Base-by-base conservation (phyloP, 164 flowering plant species). In the Stephania yunnanensis region DNA sequence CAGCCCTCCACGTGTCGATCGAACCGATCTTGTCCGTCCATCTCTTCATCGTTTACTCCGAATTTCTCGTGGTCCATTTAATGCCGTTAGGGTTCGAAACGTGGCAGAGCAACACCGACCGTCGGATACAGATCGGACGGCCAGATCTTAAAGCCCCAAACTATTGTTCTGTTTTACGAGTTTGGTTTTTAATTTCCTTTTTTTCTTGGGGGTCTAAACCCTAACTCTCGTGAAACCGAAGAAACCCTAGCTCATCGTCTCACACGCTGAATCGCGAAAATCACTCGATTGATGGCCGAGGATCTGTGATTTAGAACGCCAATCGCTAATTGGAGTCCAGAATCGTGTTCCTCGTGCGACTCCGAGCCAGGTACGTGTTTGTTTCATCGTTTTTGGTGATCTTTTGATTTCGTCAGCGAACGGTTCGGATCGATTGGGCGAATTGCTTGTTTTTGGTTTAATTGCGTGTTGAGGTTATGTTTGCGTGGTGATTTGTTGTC, bases 161-260 rank as follows among this genome's bases (percentile, higher is more conserved):
- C 36, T 31, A 29, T 25, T 52, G 25, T 78, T 69, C 72, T 29
- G 50, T 45, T 31, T 71, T 78, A 69, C 72, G 20, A 72, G 73
- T 78, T 84, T 75, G 6, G 4, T 71, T 78, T 73, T 63, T 29
- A 50, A 30, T 75, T 69, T 69, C 20, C 10, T 66, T 73, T 76
- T 78, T 79, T 82, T 79, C 72, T 73, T 13, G n/a, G 67, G 17
- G 78, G 73, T 80, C 84, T 79, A 86, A 84, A 86, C 87, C 87
- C 89, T 85, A 75, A 72, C 75, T 73, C 79, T 76, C 81, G 82
- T 79, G 83, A 74, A 79, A 75, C 80, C 81, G 76, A 83, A 61
- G 83, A 82, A 88, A 88, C 89, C 91, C 91, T 87, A 88, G 86
- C 80, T 79, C 81, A 55, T 71, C 80, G 72, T 80, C 50, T 75